Percentiles rank a stretch among this genome's conserved stretches.
These are phyloP conservation scores for Trametes gibbosa DNA, from an alignment of 768 basidiomycete genomes.

Conservation along the genomic window DNA sequence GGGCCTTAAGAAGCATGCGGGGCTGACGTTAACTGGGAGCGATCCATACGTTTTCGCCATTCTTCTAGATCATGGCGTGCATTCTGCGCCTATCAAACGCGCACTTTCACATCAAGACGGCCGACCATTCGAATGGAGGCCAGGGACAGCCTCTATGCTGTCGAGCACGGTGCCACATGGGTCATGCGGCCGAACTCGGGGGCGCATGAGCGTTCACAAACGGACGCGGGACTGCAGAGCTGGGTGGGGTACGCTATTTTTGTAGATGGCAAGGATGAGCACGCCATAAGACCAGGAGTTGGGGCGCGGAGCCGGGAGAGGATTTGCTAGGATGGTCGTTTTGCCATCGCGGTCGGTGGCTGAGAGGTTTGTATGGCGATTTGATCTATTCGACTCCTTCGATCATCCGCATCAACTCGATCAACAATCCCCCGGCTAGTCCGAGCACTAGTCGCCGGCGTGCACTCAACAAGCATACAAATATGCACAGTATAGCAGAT, in stretches of 20 bases:
- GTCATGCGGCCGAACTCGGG: neutral
- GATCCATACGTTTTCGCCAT: slow-evolving; percentile 10
- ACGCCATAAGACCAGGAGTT: neutral
- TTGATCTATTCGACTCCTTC: too few relatives aligned
- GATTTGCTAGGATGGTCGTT: too few relatives aligned
- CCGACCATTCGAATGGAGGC: neutral
- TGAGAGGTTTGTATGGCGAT: neutral
- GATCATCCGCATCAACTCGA: too few relatives aligned
- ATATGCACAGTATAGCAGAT: too few relatives aligned
- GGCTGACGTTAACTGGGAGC: neutral
- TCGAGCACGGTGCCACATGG: neutral
- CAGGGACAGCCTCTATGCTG: neutral
- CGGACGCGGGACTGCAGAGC: too few relatives aligned
- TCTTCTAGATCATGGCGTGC: slow-evolving; percentile 6
- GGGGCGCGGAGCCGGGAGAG: too few relatives aligned
- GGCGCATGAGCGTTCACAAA: neutral
- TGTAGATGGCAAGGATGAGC: neutral
- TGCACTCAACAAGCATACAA: too few relatives aligned
- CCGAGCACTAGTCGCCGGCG: too few relatives aligned
- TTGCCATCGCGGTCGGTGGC: neutral
- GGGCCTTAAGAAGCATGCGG: slow-evolving; percentile 9
- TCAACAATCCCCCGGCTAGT: too few relatives aligned
- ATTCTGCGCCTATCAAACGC: slow-evolving; percentile 5
- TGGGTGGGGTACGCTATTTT: too few relatives aligned
- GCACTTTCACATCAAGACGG: neutral